Percentiles rank a stretch among this genome's conserved stretches.
Evolutionary conservation across 164 flowering plant species (phyloP).

Genomic region (Chimonanthus praecox): DNA sequence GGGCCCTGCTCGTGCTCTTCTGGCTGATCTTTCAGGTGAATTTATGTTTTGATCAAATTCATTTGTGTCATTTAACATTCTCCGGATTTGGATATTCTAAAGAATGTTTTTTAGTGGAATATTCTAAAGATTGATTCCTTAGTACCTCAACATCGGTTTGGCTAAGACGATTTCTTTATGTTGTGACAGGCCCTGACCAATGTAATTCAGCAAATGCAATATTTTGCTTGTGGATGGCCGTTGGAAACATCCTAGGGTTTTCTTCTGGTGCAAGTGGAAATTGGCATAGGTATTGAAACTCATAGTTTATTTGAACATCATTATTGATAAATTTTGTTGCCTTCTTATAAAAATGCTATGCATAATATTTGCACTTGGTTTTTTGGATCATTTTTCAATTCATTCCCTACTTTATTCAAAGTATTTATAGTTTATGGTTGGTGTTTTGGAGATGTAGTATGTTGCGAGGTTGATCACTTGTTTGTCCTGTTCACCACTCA

Average conservation of each 20-base stretch:
- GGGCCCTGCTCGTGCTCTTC: constrained; percentile 99
- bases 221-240: constrained; percentile 99
- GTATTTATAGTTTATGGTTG: too few relatives aligned
- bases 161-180: background rate
- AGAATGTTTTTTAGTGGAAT: background rate
- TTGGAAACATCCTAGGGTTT: constrained; percentile 88
- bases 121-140: background rate
- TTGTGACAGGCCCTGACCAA: constrained; percentile 75
- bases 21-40: constrained; percentile 95
- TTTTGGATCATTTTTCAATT: too few relatives aligned
- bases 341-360: too few relatives aligned
- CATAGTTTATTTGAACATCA: background rate
- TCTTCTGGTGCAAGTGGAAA: constrained; percentile 93
- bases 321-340: background rate
- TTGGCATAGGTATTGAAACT: constrained; percentile 63
- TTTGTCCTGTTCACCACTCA: too few relatives aligned
- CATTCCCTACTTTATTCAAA: too few relatives aligned
- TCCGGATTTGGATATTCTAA: background rate
- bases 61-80: constrained; percentile 6
- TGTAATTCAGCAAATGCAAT: constrained; percentile 83
- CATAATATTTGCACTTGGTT: too few relatives aligned
- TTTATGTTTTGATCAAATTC: background rate
- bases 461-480: too few relatives aligned
- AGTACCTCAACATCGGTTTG: background rate
- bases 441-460: too few relatives aligned